Evolutionary conservation across 768 basidiomycete species (phyloP), one percentile per base, ranked within the genome.

Genomic region (Chiua virens): DNA sequence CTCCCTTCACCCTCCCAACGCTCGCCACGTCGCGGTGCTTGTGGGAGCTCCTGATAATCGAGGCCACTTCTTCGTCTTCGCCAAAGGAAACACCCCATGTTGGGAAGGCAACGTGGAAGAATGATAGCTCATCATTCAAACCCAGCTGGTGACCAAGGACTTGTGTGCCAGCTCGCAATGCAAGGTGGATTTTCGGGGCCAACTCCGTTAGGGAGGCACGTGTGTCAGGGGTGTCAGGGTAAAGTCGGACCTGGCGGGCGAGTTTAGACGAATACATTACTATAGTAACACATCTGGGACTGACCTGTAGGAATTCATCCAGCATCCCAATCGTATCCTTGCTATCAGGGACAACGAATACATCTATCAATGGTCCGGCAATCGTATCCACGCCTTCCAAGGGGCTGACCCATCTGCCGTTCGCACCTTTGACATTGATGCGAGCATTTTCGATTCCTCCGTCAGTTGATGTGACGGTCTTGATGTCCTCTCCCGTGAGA

Each of bases 1-100:
- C 87, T 3, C 90, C 94, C 5, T 92, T 74, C 5, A 96, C 92
- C 60, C 85, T 85, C 5, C 95, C 96, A 27, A 87, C 69, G 2
- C 85, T 88, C 0, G 94, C 92, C 30, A 92, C 73, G 1, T 82
- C 79, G 49, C 76, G 77, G 11, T 49, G 49, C 23, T 48, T 61
- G 52, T 73, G 60, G 10, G 73, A 60, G 25, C 78, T 77, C 36
- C 75, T 72, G 21, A 85, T 66, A 50, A 87, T 67, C 0, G 76
- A 59, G 40, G 74, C 70, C n/a, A 92, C 74, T 21, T 75, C 72
- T 61, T 94, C 88, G 23, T 73, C 76, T 0, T 71, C 67, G 0
- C 78, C 73, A 34, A 92, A 66, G 20, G 79, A 73, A 15, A 83
- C 63, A 14, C 80, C 75, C 92, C 92, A 94, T 0, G 82, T 82